phyloP scores from a whole-genome alignment of 2,329 filamentous ascomycete genomes.

The Colletotrichum liaoningense region DNA sequence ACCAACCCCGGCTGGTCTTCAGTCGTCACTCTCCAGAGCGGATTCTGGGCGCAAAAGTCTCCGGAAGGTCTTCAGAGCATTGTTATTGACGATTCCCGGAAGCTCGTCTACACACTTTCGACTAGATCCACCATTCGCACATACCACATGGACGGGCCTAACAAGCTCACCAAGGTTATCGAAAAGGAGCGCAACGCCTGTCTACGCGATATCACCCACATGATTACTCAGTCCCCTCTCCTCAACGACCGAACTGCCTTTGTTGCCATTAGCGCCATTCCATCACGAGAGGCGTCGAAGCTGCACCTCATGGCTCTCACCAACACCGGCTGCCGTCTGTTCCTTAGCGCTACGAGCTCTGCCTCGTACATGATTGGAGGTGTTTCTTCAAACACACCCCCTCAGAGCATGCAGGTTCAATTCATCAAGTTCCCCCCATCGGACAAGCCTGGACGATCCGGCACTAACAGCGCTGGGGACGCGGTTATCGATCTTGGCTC shows the following conservation, averaged over 20 bases:
- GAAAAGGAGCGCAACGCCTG: conserved; percentile 72
- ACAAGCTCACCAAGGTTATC: conserved; percentile 72
- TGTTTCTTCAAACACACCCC: conserved; percentile 75
- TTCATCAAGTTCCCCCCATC: conserved; percentile 93
- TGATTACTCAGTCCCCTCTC: conserved; percentile 79
- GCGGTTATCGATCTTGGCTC: conserved; percentile 60
- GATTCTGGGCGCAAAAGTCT: conserved; percentile 61
- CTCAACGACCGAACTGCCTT: conserved; percentile 78
- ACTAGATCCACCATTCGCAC: conserved; percentile 89
- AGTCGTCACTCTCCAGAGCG: conserved; percentile 64
- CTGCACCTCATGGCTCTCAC: conserved; percentile 92
- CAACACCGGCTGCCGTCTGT: conserved; percentile 89
- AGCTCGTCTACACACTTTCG: conserved; percentile 91
- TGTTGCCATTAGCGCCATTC: conserved; percentile 87
- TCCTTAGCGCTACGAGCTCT: conserved; percentile 88
- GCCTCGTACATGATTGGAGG: conserved; percentile 73
- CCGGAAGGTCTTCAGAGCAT: conserved; percentile 81
- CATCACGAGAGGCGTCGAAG: conserved; percentile 81
- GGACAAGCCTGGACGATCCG: conserved; percentile 47
- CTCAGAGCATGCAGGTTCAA: conserved; percentile 97
- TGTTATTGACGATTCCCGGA: conserved; percentile 87
- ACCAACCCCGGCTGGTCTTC: conserved; percentile 79
- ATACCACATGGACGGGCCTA: conserved; percentile 81
- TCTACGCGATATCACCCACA: conserved; percentile 83
- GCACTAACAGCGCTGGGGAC: conserved; percentile 45